Percentiles rank a stretch among this genome's conserved stretches.
Evolutionary conservation across 192 early-diverging fungal genomes (phyloP).

Genomic region (Coemansia sp.): DNA sequence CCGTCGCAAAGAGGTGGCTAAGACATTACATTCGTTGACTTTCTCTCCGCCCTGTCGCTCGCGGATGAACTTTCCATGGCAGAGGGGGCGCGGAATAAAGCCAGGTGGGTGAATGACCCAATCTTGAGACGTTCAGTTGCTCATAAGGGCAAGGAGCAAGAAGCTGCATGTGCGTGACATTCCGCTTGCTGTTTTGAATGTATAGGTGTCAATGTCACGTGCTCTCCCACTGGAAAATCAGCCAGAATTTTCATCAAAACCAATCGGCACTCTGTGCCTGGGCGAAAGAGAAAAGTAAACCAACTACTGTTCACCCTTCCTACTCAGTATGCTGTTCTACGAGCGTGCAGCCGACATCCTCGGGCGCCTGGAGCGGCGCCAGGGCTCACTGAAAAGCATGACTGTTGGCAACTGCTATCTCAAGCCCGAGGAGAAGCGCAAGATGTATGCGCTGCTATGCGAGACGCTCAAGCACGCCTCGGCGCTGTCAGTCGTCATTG

Average conservation of each 20-base stretch:
- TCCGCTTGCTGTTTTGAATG: neutral
- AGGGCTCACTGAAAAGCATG: constrained; percentile 78
- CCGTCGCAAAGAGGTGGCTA: neutral
- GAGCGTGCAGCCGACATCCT: constrained; percentile 74
- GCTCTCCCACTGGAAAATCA: neutral
- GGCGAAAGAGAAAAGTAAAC: neutral
- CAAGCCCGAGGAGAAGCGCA: constrained; percentile 68
- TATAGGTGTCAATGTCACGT: too few relatives aligned
- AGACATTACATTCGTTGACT: too few relatives aligned
- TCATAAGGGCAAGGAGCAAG: neutral
- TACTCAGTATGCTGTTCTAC: constrained; percentile 60
- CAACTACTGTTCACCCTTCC: too few relatives aligned
- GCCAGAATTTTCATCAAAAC: constrained; percentile 1
- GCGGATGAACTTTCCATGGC: neutral
- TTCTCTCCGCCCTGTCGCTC: neutral
- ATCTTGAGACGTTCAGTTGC: neutral
- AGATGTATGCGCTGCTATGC: constrained; percentile 86
- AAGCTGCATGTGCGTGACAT: neutral
- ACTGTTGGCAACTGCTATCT: constrained; percentile 65
- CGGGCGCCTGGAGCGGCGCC: constrained; percentile 62
- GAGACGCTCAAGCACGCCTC: constrained; percentile 76
- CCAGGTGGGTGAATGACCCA: neutral
- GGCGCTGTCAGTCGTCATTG: constrained; percentile 25
- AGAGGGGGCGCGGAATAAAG: neutral
- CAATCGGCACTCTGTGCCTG: too few relatives aligned